phyloP scores from a whole-genome alignment of 1,139 yeast species.

The Dujonia santamariae region DNA sequence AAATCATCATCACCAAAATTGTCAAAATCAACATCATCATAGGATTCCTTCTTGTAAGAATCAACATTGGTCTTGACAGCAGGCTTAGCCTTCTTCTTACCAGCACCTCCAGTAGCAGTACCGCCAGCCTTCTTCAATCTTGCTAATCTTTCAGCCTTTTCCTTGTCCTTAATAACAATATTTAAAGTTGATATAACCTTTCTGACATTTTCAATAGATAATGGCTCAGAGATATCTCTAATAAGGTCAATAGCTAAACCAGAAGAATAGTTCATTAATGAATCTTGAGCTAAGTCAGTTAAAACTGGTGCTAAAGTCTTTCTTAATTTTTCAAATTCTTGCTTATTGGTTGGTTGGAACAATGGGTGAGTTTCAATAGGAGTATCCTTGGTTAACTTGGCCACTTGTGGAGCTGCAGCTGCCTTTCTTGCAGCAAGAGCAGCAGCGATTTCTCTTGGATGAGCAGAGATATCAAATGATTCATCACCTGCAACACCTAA shows the following conservation, averaged over 20 bases:
- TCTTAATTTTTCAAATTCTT: conserved; percentile 79
- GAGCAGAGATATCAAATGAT: conserved; percentile 45
- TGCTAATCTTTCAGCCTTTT: conserved; percentile 82
- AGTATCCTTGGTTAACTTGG: conserved; percentile 55
- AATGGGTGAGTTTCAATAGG: conserved; percentile 74
- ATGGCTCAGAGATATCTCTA: conserved; percentile 79
- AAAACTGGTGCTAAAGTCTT: conserved; percentile 72
- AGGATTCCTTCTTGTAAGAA: conserved; percentile 72
- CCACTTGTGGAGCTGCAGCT: conserved; percentile 25
- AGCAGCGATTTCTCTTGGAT: conserved; percentile 65
- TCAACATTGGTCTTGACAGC: conserved; percentile 72
- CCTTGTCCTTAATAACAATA: conserved; percentile 80
- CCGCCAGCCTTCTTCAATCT: conserved; percentile 79
- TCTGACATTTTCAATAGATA: conserved; percentile 77
- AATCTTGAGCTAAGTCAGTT: conserved; percentile 59
- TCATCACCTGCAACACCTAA: conserved; percentile 60
- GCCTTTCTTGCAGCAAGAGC: conserved; percentile 49
- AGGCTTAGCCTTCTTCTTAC: conserved; percentile 87
- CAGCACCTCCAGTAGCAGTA: conserved; percentile 89
- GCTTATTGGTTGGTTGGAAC: conserved; percentile 76
- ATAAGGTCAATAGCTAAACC: conserved; percentile 79
- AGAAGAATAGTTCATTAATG: conserved; percentile 67
- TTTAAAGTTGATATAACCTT: conserved; percentile 84
- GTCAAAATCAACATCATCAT: conserved; percentile 54
- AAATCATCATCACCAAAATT: conserved; percentile 79